Percentiles rank a stretch among this genome's conserved stretches.
phyloP scores from a whole-genome alignment of 1,139 yeast genomes.

The Candida sp. region DNA sequence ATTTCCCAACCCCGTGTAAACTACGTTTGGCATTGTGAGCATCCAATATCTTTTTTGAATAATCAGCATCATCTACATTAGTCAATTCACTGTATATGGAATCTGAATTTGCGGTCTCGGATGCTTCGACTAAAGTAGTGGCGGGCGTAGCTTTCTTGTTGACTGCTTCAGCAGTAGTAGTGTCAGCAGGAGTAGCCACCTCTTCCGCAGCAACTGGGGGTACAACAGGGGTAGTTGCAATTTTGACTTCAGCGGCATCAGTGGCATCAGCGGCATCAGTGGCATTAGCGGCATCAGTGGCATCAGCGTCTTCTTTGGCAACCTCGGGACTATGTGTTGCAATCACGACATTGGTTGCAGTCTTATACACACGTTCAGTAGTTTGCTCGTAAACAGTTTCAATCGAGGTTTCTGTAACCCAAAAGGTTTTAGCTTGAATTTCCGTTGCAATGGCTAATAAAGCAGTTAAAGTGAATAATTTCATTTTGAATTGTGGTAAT shows the following conservation, averaged over 20 bases:
- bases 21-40: slow-evolving; percentile 28
- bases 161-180: background rate
- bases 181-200: too few species aligned
- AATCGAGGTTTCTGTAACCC: background rate
- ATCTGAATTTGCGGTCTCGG: background rate
- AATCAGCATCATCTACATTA: background rate
- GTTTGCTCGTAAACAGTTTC: background rate
- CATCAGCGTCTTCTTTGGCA: background rate
- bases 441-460: background rate
- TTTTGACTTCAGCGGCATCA: background rate
- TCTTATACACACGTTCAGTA: background rate
- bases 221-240: too few species aligned
- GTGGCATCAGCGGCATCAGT: background rate
- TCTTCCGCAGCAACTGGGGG: background rate
- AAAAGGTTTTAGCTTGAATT: background rate
- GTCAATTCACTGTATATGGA: background rate
- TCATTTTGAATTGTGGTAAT: background rate
- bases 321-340: background rate
- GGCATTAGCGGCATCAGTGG: too few species aligned
- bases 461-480: background rate
- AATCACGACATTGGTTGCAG: background rate
- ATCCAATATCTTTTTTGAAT: slow-evolving; percentile 17
- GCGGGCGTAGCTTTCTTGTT: background rate
- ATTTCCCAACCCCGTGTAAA: slow-evolving; percentile 23
- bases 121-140: background rate